A percentile compares a stretch with the other conserved stretches of the same genome.
These are phyloP conservation scores for Nymphaea thermarum DNA, from an alignment of 164 flowering plant genomes.

Conservation along the genomic window DNA sequence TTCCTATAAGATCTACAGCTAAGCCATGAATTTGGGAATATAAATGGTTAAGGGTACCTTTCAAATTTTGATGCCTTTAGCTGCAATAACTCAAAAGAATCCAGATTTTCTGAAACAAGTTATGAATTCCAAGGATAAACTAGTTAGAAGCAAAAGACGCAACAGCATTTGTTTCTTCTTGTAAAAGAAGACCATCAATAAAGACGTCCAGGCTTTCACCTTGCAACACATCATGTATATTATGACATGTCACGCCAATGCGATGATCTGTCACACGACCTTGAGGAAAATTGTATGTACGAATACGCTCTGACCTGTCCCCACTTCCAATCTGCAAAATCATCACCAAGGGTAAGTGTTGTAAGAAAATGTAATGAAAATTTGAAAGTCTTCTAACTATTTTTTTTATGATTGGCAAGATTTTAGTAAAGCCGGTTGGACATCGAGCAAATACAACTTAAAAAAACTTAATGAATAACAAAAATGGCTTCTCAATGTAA, in stretches of 20 bases:
- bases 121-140: not conserved
- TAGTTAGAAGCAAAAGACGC: constrained; percentile 37
- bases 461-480: not conserved
- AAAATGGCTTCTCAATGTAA: no score
- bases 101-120: no score
- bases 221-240: constrained; percentile 58
- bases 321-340: constrained; percentile 85
- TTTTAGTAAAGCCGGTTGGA: not conserved
- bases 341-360: not conserved
- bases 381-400: no score
- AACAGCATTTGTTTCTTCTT: constrained; percentile 88
- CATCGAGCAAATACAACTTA: not conserved
- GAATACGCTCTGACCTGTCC: constrained; percentile 92
- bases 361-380: no score
- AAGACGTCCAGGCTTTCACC: constrained; percentile 76
- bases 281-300: constrained; percentile 95
- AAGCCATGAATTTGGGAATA: no score
- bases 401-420: not conserved
- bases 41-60: no score
- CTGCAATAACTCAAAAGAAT: no score
- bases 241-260: constrained; percentile 74
- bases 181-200: constrained; percentile 74
- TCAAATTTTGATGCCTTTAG: no score
- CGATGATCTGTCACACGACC: constrained; percentile 99
- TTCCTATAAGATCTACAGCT: no score